phyloP scores from a whole-genome alignment of 1,284 basidiomycete species.

The Cutaneotrichosporon sp. region DNA sequence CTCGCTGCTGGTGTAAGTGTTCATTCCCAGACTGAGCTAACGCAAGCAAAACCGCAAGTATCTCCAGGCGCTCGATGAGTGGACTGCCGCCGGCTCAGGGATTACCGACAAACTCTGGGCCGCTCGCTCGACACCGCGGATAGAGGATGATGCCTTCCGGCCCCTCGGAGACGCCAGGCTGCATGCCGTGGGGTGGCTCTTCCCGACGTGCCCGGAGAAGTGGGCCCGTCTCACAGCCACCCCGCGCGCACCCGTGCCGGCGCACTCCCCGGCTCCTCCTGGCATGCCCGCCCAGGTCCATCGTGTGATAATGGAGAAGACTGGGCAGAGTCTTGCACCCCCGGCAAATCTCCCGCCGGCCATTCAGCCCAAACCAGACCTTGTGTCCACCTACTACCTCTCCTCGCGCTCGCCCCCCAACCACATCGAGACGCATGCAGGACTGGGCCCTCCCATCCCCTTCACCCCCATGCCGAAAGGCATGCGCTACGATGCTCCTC shows the following conservation, averaged over 20 bases:
- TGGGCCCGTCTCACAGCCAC: conserved; percentile 7
- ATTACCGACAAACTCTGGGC: conserved; percentile 17
- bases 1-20: conserved; percentile 14
- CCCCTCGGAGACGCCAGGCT: conserved; percentile 22
- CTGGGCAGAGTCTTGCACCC: too few relatives aligned
- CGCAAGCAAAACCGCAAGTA: conserved; percentile 12
- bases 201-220: conserved; percentile 6
- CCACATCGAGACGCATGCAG: too few relatives aligned
- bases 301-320: too few relatives aligned
- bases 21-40: conserved; percentile 12
- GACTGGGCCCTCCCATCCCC: conserved; percentile 1
- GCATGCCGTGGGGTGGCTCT: conserved; percentile 15
- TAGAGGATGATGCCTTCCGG: conserved; percentile 21
- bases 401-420: too few relatives aligned
- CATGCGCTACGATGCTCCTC: neutral
- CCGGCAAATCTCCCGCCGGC: neutral
- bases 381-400: neutral
- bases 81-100: neutral
- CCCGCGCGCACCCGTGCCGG: too few relatives aligned
- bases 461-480: conserved; percentile 6
- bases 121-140: conserved; percentile 16
- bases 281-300: too few relatives aligned
- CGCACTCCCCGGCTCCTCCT: too few relatives aligned
- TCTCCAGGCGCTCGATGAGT: neutral
- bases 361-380: conserved; percentile 1